Base-by-base conservation (phyloP, 768 basidiomycete genomes). In the Kockovaella imperatae region DNA sequence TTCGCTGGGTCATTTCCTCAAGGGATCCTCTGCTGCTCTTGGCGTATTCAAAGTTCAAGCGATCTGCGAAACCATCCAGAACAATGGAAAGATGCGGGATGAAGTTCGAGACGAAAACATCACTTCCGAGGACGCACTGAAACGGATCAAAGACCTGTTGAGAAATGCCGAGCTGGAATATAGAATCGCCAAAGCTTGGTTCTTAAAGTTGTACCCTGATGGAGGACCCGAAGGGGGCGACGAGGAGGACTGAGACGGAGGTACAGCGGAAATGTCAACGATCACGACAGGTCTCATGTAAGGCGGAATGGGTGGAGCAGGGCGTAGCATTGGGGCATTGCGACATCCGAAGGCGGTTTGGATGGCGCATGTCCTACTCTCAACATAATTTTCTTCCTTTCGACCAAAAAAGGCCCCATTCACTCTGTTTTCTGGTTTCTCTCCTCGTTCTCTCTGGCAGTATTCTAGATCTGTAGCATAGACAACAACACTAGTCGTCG, bases 21-120 rank as follows among this genome's bases (percentile, higher is more conserved):
- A 97, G 72, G 93, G 93, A 39, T 96, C 91, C 2, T 93, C 90
- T 11, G 91, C 91, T 24, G 87, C 91, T 2, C 78, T 99, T 36
- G 93, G 95, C 23, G 79, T 91, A 25, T 73, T 74, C 49, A 79
- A 79, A 54, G 90, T 99, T 44, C 84, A 87, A 68, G 77, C 74
- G 14, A 82, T 83, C 21, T 96, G 93, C 75, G 89, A 88, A 71
- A 78, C 79, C 72, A 90, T 97, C 61, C 91, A 97, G 72, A 80
- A 91, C 71, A 83, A 82, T 59, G 89, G 87, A 38, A 76, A 81
- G 54, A 72, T 76, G 48, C 76, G 79, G 38, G 83, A 87, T 69
- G 83, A 68, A 41, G 59, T 64, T 31, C 66, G 67, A 10, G 60
- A 59, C 8, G 58, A 51, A n/a, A 40, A 46, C 14, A 41, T 73